phyloP scores from a whole-genome alignment of 2,329 filamentous ascomycete species.

The Pseudodiploospora longispora region DNA sequence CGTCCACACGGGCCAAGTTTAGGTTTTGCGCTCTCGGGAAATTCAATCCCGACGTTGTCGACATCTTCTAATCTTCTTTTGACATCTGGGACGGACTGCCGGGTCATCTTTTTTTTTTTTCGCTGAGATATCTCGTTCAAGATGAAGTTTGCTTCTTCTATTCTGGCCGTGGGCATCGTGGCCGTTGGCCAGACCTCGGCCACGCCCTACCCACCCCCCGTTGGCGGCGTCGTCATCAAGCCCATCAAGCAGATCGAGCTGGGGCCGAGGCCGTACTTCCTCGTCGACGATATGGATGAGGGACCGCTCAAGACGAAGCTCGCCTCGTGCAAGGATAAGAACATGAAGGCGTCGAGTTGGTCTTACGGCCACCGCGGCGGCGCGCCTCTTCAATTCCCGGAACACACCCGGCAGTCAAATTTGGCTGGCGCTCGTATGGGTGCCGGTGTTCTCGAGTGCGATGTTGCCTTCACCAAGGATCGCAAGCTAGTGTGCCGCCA shows the following conservation, averaged over 20 bases:
- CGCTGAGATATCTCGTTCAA: background rate
- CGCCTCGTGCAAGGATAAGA: conserved; percentile 46
- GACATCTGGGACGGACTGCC: too few species aligned
- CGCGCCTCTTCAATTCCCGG: conserved; percentile 54
- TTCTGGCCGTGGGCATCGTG: conserved; percentile 23
- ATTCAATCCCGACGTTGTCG: too few species aligned
- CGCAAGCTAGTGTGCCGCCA: conserved; percentile 60
- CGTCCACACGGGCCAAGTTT: too few species aligned
- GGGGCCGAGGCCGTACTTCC: conserved; percentile 56
- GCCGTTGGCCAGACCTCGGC: conserved; percentile 19
- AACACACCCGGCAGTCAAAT: conserved; percentile 53
- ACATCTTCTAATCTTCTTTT: too few species aligned
- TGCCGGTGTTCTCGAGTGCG: conserved; percentile 58
- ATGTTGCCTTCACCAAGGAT: conserved; percentile 59
- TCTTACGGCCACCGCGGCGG: conserved; percentile 56
- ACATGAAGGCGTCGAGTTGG: conserved; percentile 44
- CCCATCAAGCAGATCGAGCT: conserved; percentile 45
- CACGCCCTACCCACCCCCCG: conserved; percentile 14
- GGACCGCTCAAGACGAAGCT: conserved; percentile 52
- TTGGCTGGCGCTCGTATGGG: conserved; percentile 60
- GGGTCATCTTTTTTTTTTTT: too few species aligned
- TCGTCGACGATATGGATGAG: conserved; percentile 55
- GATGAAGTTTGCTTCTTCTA: conserved; percentile 24
- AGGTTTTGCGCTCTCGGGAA: too few species aligned
- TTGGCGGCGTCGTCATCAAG: conserved; percentile 12